Percentiles rank a stretch among this genome's conserved stretches.
Evolutionary conservation across 2,329 filamentous ascomycete species (phyloP).

Genomic region (Colletotrichum sp.): DNA sequence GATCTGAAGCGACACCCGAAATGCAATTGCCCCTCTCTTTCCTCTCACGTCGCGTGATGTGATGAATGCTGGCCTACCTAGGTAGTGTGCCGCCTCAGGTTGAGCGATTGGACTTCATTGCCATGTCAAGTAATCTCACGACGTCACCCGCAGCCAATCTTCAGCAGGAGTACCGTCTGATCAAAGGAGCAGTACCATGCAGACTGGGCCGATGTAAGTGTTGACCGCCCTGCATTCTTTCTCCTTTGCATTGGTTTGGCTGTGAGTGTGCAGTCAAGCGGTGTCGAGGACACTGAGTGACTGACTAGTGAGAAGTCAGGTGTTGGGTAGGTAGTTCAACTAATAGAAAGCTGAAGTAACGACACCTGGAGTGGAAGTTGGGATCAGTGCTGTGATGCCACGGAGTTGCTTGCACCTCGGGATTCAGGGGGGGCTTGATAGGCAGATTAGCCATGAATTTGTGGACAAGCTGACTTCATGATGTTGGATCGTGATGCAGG

Average conservation of each 20-base stretch:
- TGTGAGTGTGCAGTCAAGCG: neutral
- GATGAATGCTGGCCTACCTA: neutral
- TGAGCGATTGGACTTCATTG: neutral
- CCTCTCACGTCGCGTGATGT: neutral
- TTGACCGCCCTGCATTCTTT: neutral
- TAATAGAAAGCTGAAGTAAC: neutral
- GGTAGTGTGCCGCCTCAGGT: neutral
- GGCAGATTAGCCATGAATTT: neutral
- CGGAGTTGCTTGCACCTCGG: neutral
- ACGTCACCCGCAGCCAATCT: neutral
- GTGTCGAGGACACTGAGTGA: neutral
- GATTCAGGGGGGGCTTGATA: neutral
- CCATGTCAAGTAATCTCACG: neutral
- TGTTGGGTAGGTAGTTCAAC: neutral
- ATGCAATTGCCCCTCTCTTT: neutral
- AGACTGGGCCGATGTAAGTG: neutral
- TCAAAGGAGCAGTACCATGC: neutral
- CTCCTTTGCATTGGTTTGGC: neutral
- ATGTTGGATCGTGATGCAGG: neutral
- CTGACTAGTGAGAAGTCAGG: neutral
- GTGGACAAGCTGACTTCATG: neutral
- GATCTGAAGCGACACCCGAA: neutral
- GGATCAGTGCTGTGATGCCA: neutral
- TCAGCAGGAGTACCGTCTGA: neutral
- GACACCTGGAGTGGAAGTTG: neutral